Conservation (phyloP, 257 asterid genomes). For the Solanum tarijense region DNA sequence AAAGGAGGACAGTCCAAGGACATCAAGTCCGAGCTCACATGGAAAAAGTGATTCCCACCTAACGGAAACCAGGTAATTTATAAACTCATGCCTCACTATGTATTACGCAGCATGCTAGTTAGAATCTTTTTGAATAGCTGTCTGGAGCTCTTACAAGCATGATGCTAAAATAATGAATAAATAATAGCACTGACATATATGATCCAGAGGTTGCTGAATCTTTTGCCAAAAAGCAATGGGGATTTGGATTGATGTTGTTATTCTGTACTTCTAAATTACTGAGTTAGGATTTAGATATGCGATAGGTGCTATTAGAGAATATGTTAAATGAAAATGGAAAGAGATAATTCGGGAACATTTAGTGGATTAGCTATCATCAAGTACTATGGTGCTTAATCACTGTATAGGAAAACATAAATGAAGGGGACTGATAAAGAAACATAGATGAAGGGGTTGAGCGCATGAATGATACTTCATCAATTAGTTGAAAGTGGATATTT, state of each 20-base stretch:
- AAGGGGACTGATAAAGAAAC: background rate
- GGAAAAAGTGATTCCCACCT: conserved; percentile 56
- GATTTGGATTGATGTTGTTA: background rate
- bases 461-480: background rate
- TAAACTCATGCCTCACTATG: background rate
- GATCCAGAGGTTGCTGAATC: background rate
- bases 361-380: background rate
- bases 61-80: conserved; percentile 65
- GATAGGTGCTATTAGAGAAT: background rate
- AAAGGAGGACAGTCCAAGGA: background rate
- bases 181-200: background rate
- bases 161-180: background rate
- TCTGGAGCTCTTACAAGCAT: background rate
- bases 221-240: background rate
- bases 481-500: background rate
- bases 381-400: background rate
- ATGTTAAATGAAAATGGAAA: background rate
- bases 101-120: background rate
- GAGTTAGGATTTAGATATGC: background rate
- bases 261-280: background rate
- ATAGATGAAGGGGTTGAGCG: background rate
- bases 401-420: background rate
- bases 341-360: background rate
- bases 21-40: conserved; percentile 22
- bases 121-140: background rate